Evolutionary conservation across 2,329 filamentous ascomycete species (phyloP).

Genomic region (Pochonia chlamydosporia): DNA sequence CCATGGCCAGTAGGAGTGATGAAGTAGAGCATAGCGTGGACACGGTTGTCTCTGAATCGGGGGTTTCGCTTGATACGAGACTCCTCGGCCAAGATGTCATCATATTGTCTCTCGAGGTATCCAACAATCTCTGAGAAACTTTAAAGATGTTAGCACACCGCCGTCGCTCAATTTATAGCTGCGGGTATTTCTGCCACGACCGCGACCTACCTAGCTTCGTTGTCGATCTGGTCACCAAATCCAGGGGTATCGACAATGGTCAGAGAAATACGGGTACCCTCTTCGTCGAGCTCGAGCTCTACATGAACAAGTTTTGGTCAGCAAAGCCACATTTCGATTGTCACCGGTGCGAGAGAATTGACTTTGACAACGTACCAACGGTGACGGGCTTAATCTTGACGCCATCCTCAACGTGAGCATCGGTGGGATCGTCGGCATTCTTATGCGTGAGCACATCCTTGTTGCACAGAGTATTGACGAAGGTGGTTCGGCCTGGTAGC

Average conservation of each 20-base stretch:
- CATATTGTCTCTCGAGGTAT: constrained; percentile 98
- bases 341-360: background rate
- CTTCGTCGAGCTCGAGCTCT: constrained; percentile 96
- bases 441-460: constrained; percentile 87
- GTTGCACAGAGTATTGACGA: constrained; percentile 98
- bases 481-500: constrained; percentile 80
- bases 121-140: constrained; percentile 98
- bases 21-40: constrained; percentile 97
- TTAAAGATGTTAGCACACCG: background rate
- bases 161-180: background rate
- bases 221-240: constrained; percentile 98
- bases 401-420: constrained; percentile 89
- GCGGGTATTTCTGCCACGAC: background rate
- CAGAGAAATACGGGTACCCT: constrained; percentile 94
- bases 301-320: constrained; percentile 5
- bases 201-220: constrained; percentile 77
- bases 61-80: constrained; percentile 99
- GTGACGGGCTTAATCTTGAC: constrained; percentile 99
- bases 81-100: constrained; percentile 98
- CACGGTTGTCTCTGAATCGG: constrained; percentile 97
- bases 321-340: background rate
- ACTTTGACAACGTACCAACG: constrained; percentile 58
- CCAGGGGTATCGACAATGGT: constrained; percentile 98
- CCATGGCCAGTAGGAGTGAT: constrained; percentile 97
- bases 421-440: constrained; percentile 84